Base-by-base conservation (phyloP, 257 asterid genomes). In the Oldenlandia corymbosa region DNA sequence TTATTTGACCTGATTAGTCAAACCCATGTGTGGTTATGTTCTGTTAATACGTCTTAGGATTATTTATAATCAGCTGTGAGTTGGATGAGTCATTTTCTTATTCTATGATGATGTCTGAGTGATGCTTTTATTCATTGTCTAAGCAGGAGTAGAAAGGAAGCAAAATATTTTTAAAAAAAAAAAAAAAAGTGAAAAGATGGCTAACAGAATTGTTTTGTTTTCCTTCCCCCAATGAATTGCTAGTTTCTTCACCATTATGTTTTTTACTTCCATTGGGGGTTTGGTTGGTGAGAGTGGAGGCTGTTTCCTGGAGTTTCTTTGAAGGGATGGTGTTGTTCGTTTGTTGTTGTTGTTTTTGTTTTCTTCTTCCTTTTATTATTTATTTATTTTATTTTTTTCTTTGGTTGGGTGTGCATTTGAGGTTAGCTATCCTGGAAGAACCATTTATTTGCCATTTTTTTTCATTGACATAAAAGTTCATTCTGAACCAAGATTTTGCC, bases 201-300 rank as follows among this genome's bases (percentile, higher is more conserved):
- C 79, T 67, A 78, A 67, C 69, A 68, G 68, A 60, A 65, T 80
- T 71, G 75, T 76, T 70, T 56, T 60, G 65, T 74, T 68, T 62
- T 67, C 11, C 31, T 18, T 30, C 8, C n/a, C 20, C 58, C 43
- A 69, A 67, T 67, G 52, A 76, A 30, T 69, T 76, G 78, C 69
- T 71, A 66, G 73, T 72, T 77, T 64, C 66, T 53, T 64, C 47
- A 26, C 32, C 57, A 37, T 61, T 60, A 53, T 70, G 60, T 2
- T 53, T 41, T 53, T 45, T 58, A 45, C 68, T 74, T 73, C 53
- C 66, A 57, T 68, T 78, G 81, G 70, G 64, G 85, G 79, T 73
- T 68, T 79, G 86, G 86, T 84, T 83, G 95, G 89, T 88, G 81
- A 81, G 71, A 91, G 97, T 92, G 96, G 97, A 83, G 91, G 88